Conservation (phyloP, 371 early-diverging fungal species). For the Apophysomyces elegans region DNA sequence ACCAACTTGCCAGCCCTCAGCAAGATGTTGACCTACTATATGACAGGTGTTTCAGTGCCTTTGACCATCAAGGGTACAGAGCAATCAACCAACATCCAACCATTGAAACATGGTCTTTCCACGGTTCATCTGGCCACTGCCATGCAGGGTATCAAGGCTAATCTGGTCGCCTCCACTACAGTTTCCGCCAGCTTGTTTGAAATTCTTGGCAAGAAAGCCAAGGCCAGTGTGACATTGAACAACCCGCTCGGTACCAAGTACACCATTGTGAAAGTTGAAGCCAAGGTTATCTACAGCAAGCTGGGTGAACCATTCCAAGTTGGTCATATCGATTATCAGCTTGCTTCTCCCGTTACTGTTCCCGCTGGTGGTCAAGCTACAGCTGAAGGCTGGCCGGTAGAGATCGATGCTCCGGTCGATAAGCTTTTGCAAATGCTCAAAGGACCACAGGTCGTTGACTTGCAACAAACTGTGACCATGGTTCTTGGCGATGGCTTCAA, state of each 20-base stretch:
- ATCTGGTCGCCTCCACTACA: constrained; percentile 41
- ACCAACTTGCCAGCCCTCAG: constrained; percentile 21
- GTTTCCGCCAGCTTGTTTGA: constrained; percentile 37
- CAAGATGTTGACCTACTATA: constrained; percentile 36
- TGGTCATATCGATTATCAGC: constrained; percentile 31
- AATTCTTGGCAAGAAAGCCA: constrained; percentile 23
- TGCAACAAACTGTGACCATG: constrained; percentile 41
- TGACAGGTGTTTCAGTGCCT: constrained; percentile 44
- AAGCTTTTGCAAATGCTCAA: constrained; percentile 17
- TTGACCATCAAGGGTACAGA: constrained; percentile 46
- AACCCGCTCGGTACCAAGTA: constrained; percentile 45
- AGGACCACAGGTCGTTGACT: constrained; percentile 26
- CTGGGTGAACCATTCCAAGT: constrained; percentile 16
- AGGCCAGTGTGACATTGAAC: constrained; percentile 39
- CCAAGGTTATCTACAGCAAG: constrained; percentile 16
- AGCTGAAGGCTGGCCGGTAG: constrained; percentile 24
- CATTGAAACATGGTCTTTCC: constrained; percentile 53
- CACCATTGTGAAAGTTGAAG: constrained; percentile 36
- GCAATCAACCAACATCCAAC: constrained; percentile 41
- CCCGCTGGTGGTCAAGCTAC: constrained; percentile 29
- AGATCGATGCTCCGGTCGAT: constrained; percentile 19
- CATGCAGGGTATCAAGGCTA: constrained; percentile 40
- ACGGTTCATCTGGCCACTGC: constrained; percentile 46
- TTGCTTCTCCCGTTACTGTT: constrained; percentile 36
- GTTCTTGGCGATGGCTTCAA: constrained; percentile 43